Evolutionary conservation across 805 yeast genomes (phyloP), one percentile per base, ranked within the genome.

Genomic region (Kodamaea jinghongensis): DNA sequence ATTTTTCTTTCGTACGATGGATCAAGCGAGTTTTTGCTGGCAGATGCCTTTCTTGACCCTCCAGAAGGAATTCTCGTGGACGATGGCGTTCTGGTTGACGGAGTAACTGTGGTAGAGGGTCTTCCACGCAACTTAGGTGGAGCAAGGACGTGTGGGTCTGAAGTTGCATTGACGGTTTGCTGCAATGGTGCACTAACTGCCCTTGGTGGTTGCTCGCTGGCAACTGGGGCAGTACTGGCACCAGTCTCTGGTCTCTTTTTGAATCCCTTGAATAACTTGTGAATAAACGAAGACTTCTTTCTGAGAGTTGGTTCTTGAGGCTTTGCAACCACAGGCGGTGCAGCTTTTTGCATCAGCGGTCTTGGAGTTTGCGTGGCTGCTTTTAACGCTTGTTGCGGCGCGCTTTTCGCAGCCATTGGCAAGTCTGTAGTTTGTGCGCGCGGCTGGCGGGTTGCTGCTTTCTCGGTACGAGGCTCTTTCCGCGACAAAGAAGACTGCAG

Each of bases 241-340:
- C 31, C 13, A 4, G 15, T 23, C 12, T 30, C 12, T 25, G 23
- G 12, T 16, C 28, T 10, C 17, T 36, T 38, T 26, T 35, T 41
- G 35, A 43, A 36, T 12, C 47, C 36, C 22, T 31, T 33, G 23
- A 46, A 35, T 7, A 43, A 17, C 28, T 34, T 41, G n/a, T 41
- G 41, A 14, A 44, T 31, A 12, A 44, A 23, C 5, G 47, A 46
- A 26, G 28, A 36, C 26, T 39, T 44, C 34, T 39, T 43, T 13
- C 33, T 34, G 8, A 20, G 23, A 20, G 23, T 20, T 6, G 23
- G 23, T 8, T 20, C 23, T 20, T 20, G 23, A 5, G 8, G 8
- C 23, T 20, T 20, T 6, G 23, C 11, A 9, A 9, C 13, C 6
- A 6, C 13, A 6, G 30, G 30, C 10, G 6, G 13, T n/a, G 13